Evolutionary conservation across 192 early-diverging fungal species (phyloP), one percentile per base, ranked within the genome.

Genomic region (Neocallimastix lanati): DNA sequence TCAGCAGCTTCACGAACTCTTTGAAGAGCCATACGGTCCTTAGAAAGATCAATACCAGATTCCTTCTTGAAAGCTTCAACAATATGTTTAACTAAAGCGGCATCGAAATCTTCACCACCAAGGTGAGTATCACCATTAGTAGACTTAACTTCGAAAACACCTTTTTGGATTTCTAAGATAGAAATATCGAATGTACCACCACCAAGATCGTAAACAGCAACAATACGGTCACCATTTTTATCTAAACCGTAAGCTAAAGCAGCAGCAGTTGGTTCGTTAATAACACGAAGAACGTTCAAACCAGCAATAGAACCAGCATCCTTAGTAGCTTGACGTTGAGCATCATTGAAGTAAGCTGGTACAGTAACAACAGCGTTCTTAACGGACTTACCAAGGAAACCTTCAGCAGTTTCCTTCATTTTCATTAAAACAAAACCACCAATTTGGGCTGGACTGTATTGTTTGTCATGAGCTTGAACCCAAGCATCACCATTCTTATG

Each of bases 101-200:
- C 90, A 85, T 91, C 90, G 80, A 91, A 91, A 83, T 91, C 90
- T 83, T 91, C 90, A n/a, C n/a, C n/a, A n/a, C n/a, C n/a, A n/a
- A n/a, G n/a, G n/a, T n/a, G n/a, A n/a, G n/a, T n/a, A n/a, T 98
- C 95, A 81, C 96, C 96, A 83, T 96, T 96, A 82, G 96, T 98
- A 40, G 95, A 96, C 88, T 96, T 96, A 84, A 98, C 96, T 86
- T 98, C 96, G 80, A 98, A 98, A 21, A 98, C 96, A 82, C 96
- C 96, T 83, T 95, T 94, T 81, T 97, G 95, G 80, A 98, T 97
- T 85, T 96, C 95, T n/a, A 98, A 88, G 79, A 98, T 93, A 76
- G 95, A 97, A 86, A 98, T 93, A 96, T 98, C 96, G 83, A 98
- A 98, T n/a, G 96, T n/a, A n/a, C n/a, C n/a, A n/a, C n/a, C n/a